Conservation (phyloP, 345 rosid species). For the Excoecaria agallocha region DNA sequence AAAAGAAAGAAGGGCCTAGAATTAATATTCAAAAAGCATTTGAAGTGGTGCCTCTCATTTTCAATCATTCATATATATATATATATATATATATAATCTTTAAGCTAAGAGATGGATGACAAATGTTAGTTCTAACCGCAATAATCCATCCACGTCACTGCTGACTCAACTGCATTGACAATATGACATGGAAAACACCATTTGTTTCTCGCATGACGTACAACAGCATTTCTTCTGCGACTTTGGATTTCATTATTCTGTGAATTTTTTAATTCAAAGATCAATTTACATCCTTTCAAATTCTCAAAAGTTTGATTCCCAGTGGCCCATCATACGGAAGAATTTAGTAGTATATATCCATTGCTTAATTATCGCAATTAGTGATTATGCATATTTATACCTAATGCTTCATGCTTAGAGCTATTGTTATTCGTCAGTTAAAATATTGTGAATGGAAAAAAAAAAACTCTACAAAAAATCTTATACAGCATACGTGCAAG, state of each 20-base stretch:
- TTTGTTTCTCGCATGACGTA: not conserved
- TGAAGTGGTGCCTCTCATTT: not conserved
- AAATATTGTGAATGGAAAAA: too few species aligned
- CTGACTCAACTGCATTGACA: constrained; percentile 8
- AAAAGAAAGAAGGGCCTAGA: not conserved
- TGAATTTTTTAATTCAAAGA: not conserved
- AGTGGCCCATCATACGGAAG: not conserved
- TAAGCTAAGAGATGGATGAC: not conserved
- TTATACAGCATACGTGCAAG: constrained; percentile 8
- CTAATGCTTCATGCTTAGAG: not conserved
- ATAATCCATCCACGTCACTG: constrained; percentile 14
- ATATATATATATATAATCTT: not conserved
- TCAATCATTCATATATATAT: not conserved
- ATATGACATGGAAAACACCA: constrained; percentile 9
- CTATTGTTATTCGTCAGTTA: not conserved
- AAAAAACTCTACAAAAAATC: not conserved
- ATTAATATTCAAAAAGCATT: not conserved
- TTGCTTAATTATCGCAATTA: too few species aligned
- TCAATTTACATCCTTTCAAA: not conserved
- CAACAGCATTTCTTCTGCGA: not conserved
- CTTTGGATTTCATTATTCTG: too few species aligned
- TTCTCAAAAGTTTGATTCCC: not conserved
- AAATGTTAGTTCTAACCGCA: not conserved
- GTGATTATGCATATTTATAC: not conserved
- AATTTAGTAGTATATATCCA: not conserved